phyloP scores from a whole-genome alignment of 2,329 filamentous ascomycete species.

The Berkeleyomyces basicola region DNA sequence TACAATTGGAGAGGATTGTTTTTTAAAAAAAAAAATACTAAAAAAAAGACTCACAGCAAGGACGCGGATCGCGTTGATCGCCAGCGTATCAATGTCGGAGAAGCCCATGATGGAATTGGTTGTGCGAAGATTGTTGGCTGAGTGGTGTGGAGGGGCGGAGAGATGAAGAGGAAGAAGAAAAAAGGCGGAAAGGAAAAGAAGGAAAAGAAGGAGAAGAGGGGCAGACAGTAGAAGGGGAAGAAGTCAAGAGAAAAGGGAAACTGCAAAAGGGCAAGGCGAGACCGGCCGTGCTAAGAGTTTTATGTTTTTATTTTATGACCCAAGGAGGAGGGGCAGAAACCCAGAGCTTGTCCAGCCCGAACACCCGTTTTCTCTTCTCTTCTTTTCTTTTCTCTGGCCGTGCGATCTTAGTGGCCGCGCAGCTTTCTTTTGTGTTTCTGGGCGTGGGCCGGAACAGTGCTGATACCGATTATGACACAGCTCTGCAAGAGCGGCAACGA shows the following conservation, averaged over 20 bases:
- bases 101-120: conserved; percentile 60
- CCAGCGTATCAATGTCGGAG: conserved; percentile 71
- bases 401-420: background rate
- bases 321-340: too few relatives aligned
- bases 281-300: conserved; percentile 12
- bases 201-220: conserved; percentile 15
- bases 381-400: background rate
- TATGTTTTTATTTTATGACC: background rate
- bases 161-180: conserved; percentile 13
- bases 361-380: background rate
- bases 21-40: conserved; percentile 18
- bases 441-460: too few relatives aligned
- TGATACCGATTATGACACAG: too few relatives aligned
- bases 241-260: conserved; percentile 14
- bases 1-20: conserved; percentile 19
- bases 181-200: conserved; percentile 13
- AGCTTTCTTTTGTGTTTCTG: background rate
- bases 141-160: conserved; percentile 13
- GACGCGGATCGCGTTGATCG: conserved; percentile 95
- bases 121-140: conserved; percentile 7
- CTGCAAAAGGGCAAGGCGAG: conserved; percentile 13
- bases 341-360: background rate
- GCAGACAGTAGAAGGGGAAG: background rate
- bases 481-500: too few relatives aligned
- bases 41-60: conserved; percentile 60